Evolutionary conservation across 805 yeast species (phyloP).

Genomic region (Lachancea quebecensis): DNA sequence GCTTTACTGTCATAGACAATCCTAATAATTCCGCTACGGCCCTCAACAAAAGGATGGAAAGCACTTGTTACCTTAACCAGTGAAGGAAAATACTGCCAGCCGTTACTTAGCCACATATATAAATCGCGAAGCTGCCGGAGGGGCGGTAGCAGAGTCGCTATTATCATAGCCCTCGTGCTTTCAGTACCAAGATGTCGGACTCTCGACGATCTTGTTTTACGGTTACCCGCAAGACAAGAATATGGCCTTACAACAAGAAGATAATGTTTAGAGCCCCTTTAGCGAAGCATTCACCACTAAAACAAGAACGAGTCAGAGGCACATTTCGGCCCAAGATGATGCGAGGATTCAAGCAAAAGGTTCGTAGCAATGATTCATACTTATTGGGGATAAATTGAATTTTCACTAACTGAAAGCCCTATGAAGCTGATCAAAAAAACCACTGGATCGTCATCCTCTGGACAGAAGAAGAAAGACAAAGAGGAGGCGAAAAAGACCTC

Average conservation of each 20-base stretch:
- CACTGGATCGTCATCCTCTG: conserved; percentile 31
- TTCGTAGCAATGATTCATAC: conserved; percentile 24
- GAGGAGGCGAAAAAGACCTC: conserved; percentile 27
- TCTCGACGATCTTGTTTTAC: neutral
- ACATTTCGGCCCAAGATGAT: conserved; percentile 42
- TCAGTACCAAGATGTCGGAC: no score
- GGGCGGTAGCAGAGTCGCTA: no score
- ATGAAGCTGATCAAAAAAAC: conserved; percentile 31
- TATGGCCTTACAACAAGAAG: neutral
- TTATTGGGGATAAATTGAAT: neutral
- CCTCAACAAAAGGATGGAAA: no score
- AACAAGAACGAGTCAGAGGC: conserved; percentile 2
- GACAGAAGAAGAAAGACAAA: conserved; percentile 37
- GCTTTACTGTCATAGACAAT: no score
- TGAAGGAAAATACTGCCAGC: neutral
- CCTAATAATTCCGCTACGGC: no score
- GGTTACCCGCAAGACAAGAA: neutral
- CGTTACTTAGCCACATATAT: neutral
- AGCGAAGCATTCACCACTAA: neutral
- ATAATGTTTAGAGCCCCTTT: neutral
- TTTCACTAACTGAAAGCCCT: conserved; percentile 1
- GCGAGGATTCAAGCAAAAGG: conserved; percentile 65
- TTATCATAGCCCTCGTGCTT: no score
- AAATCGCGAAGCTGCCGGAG: neutral
- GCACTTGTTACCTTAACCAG: no score